Base-by-base conservation (phyloP, 148 eudicot genomes). In the Camellia sinensis region DNA sequence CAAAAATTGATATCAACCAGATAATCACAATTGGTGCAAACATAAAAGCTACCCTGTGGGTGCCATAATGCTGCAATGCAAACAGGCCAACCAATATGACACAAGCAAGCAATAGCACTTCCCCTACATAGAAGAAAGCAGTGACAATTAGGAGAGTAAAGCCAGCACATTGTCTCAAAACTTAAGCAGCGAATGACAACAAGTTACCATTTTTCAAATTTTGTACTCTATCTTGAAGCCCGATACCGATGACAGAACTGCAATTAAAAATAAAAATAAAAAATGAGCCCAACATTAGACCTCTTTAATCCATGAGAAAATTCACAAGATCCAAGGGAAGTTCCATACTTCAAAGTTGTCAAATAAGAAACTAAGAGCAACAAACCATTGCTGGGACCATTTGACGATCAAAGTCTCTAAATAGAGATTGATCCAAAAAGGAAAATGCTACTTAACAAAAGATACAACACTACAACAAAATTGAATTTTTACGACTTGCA, bases 61-160 rank as follows among this genome's bases (percentile, higher is more conserved):
- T 96, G 71, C 99, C 99, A 87, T 60, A 78, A 77, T 96, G 99
- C 81, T 96, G 99, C 88, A 94, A 81, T 79, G 98, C 98, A 81
- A 96, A 94, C 54, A 96, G 86, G 77, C 99, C 97, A 67, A 96
- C 91, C 88, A 96, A 84, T 84, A 96, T 87, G 77, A 85, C 83
- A 81, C 97, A 96, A 68, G 97, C 84, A 85, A 96, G 48, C 86
- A 90, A 73, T 43, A 88, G 75, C 77, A 92, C 82, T 68, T 82
- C 89, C 65, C 92, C 99, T 96, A 81, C 70, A 82, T 60, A 48
- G 0, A 78, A 74, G 65, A 77, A 59, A 60, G 67, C 45, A 46
- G 63, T 14, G 14, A 56, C n/a, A 66, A 74, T 59, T 41, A 80
- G 65, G 69, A 76, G 21, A 43, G 40, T 54, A 75, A 74, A 78